These are phyloP conservation scores for Prosopis cineraria DNA, from an alignment of 306 rosid genomes.

Conservation along the genomic window DNA sequence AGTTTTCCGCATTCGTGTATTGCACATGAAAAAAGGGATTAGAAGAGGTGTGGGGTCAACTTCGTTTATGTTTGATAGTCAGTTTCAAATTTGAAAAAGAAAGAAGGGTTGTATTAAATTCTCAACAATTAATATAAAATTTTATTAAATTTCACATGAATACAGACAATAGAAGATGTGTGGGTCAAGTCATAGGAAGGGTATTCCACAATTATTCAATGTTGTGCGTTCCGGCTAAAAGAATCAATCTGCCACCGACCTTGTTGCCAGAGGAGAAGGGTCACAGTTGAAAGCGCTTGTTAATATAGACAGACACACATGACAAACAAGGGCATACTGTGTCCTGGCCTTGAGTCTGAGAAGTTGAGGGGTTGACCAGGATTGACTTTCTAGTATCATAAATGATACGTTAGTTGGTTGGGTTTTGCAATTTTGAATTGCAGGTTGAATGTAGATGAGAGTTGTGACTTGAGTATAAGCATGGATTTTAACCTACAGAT, in stretches of 20 bases:
- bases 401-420: conserved; percentile 49
- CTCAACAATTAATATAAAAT: too few species aligned
- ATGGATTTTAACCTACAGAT: conserved; percentile 20
- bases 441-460: conserved; percentile 66
- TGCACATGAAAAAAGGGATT: background rate
- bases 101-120: too few species aligned
- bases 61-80: too few species aligned
- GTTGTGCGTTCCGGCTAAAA: background rate
- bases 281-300: background rate
- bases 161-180: too few species aligned
- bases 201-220: background rate
- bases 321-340: background rate
- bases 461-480: conserved; percentile 41
- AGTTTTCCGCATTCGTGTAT: conserved; percentile 42
- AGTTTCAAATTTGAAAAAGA: too few species aligned
- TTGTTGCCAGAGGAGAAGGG: background rate
- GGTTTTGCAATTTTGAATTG: conserved; percentile 15
- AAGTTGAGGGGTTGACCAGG: conserved; percentile 6
- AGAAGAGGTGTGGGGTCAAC: too few species aligned
- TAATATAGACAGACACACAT: background rate
- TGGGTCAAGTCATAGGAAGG: too few species aligned
- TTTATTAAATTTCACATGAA: too few species aligned
- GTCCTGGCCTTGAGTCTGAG: background rate
- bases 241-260: background rate
- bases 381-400: background rate